Percentiles rank a stretch among this genome's conserved stretches.
Evolutionary conservation across 2,329 filamentous ascomycete genomes (phyloP).

Genomic region (Exophiala oligosperma): DNA sequence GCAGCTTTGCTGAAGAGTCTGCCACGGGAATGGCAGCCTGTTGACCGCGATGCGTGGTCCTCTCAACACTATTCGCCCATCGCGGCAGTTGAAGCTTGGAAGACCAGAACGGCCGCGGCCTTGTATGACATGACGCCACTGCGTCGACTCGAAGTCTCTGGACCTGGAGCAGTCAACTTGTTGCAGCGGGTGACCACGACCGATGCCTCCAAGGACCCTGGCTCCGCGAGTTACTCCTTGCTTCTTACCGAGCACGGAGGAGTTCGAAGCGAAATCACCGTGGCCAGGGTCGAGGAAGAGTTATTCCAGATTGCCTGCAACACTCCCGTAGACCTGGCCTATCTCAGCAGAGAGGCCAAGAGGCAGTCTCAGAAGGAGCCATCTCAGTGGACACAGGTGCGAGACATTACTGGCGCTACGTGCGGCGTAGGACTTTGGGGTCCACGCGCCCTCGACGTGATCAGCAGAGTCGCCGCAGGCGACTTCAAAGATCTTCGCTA

Average conservation of each 20-base stretch:
- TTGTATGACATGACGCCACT: constrained; percentile 65
- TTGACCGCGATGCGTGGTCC: constrained; percentile 61
- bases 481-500: constrained; percentile 46
- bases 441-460: constrained; percentile 54
- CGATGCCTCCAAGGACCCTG: constrained; percentile 45
- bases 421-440: constrained; percentile 66
- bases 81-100: constrained; percentile 63
- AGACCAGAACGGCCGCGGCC: constrained; percentile 61
- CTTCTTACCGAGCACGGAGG: constrained; percentile 56
- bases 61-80: constrained; percentile 59
- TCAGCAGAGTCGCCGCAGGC: constrained; percentile 39
- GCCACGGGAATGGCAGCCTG: constrained; percentile 56
- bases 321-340: constrained; percentile 54
- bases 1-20: constrained; percentile 51
- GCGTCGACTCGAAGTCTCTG: constrained; percentile 58
- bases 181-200: constrained; percentile 49
- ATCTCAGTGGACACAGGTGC: constrained; percentile 50
- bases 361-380: constrained; percentile 45
- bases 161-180: constrained; percentile 57
- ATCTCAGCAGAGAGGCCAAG: constrained; percentile 56
- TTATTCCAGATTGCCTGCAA: constrained; percentile 57
- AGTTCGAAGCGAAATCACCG: constrained; percentile 58
- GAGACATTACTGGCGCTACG: constrained; percentile 60
- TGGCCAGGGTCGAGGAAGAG: constrained; percentile 53
- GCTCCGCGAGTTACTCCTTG: constrained; percentile 57